Evolutionary conservation across 805 yeast species (phyloP), one percentile per base, ranked within the genome.

Genomic region (Hyphopichia homilentoma): DNA sequence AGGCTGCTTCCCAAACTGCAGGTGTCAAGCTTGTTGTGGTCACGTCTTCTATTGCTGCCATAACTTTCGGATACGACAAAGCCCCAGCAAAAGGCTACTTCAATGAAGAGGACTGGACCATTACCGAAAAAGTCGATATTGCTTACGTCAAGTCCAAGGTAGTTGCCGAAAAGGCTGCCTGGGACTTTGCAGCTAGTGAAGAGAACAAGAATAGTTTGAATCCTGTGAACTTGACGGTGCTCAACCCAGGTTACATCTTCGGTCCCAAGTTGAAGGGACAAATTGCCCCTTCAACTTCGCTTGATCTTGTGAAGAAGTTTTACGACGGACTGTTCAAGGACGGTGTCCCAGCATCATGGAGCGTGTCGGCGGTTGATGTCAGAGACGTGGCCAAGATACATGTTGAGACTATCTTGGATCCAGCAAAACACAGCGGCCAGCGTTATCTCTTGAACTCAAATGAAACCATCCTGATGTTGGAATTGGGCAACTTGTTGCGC

Each of bases 31-130:
- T 45, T 27, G 38, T 48, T 17, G 48, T 48, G 6, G 26, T 48
- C 29, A 50, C 54, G 13, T 50, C 54, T 7, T 50, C 54, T 2
- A 42, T 44, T 35, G 52, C 50, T 11, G 43, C 52, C n/a, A 44
- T 45, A 4, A 16, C 32, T 6, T 40, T 29, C 25, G 52, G 51
- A 7, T 45, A 47, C 42, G n/a, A n/a, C n/a, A n/a, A n/a, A n/a
- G n/a, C n/a, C n/a, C n/a, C n/a, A n/a, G n/a, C n/a, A n/a, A n/a
- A n/a, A n/a, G n/a, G n/a, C n/a, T n/a, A n/a, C n/a, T n/a, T n/a
- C n/a, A n/a, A n/a, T n/a, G n/a, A n/a, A n/a, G 30, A 48, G 29
- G 46, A 41, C 24, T 37, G 44, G 2, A 27, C 31, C 14, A 36
- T 27, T 14, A 37, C 46, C 11, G 41, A 46, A 17, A 39, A 45